A percentile compares a stretch with the other conserved stretches of the same genome.
phyloP scores from a whole-genome alignment of 108 stramenopile species.

The Cyclotella atomus region DNA sequence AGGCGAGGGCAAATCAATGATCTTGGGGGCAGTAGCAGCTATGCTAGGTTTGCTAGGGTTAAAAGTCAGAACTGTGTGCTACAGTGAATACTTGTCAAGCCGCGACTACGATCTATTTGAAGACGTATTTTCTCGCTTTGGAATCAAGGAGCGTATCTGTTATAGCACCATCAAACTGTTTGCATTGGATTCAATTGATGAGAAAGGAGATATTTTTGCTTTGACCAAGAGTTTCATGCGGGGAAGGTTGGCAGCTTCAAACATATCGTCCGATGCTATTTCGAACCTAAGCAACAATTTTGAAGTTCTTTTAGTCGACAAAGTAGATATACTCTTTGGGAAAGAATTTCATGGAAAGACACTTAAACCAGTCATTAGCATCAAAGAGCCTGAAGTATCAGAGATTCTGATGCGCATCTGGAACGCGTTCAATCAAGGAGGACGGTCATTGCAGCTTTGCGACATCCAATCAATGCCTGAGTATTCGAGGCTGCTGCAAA shows the following conservation, averaged over 20 bases:
- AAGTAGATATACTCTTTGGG: conserved; percentile 74
- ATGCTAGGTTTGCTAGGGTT: conserved; percentile 60
- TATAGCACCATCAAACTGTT: conserved; percentile 65
- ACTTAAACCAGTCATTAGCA: conserved; percentile 58
- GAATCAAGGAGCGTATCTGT: conserved; percentile 28
- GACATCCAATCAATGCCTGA: conserved; percentile 51
- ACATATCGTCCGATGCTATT: neutral
- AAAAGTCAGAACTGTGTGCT: conserved; percentile 64
- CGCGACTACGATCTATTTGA: conserved; percentile 59
- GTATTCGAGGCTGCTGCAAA: conserved; percentile 42
- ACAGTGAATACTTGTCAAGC: conserved; percentile 63
- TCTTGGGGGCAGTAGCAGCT: conserved; percentile 56
- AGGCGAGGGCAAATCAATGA: conserved; percentile 72
- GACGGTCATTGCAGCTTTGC: conserved; percentile 31
- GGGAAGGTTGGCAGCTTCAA: conserved; percentile 11
- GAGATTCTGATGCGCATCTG: conserved; percentile 54
- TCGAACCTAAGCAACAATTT: neutral
- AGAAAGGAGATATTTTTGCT: conserved; percentile 60
- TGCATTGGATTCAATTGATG: conserved; percentile 58
- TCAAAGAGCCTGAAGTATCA: conserved; percentile 53
- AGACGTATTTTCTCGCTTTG: conserved; percentile 57
- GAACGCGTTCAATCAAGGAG: conserved; percentile 36
- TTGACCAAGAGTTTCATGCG: conserved; percentile 50
- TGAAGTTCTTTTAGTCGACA: conserved; percentile 45
- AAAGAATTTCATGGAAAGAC: conserved; percentile 69